Evolutionary conservation across 1,284 basidiomycete genomes (phyloP).

Genomic region (Apiotrichum sp.): DNA sequence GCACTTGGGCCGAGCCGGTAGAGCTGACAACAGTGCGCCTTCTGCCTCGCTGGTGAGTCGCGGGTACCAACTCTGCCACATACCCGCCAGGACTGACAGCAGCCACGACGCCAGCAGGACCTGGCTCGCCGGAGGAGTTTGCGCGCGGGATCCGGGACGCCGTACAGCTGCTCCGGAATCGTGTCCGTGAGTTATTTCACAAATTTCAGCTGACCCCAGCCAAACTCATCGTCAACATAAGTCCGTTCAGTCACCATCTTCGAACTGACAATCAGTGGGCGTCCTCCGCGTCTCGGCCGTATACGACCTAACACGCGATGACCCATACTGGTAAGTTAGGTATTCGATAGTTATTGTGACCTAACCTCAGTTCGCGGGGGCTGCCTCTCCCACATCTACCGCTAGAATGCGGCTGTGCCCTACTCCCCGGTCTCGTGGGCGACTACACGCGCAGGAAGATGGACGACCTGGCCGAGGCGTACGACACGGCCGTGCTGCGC

Average conservation of each 20-base stretch:
- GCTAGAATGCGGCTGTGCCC: constrained; percentile 41
- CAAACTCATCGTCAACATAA: constrained; percentile 38
- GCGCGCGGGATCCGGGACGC: constrained; percentile 36
- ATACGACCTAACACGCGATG: constrained; percentile 36
- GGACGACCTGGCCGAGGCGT: constrained; percentile 41
- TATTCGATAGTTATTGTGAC: not conserved
- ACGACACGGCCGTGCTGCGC: constrained; percentile 38
- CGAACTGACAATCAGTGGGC: constrained; percentile 26
- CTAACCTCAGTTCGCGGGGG: constrained; percentile 19
- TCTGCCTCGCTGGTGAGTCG: constrained; percentile 39
- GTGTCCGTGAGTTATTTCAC: constrained; percentile 34
- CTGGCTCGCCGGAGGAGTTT: constrained; percentile 38
- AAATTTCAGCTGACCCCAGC: constrained; percentile 28
- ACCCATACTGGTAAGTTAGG: constrained; percentile 38
- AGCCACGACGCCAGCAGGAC: constrained; percentile 26
- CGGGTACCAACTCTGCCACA: not conserved
- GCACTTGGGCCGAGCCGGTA: constrained; percentile 1
- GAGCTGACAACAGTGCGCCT: constrained; percentile 31
- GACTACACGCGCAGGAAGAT: constrained; percentile 41
- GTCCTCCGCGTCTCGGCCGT: constrained; percentile 42
- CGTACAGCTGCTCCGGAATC: constrained; percentile 33
- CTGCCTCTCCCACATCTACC: constrained; percentile 34
- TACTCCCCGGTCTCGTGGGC: constrained; percentile 38
- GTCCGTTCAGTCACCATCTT: constrained; percentile 11
- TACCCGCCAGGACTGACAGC: not conserved